Base-by-base conservation (phyloP, 495 filamentous ascomycete genomes). In the Aspergillus ostianus region DNA sequence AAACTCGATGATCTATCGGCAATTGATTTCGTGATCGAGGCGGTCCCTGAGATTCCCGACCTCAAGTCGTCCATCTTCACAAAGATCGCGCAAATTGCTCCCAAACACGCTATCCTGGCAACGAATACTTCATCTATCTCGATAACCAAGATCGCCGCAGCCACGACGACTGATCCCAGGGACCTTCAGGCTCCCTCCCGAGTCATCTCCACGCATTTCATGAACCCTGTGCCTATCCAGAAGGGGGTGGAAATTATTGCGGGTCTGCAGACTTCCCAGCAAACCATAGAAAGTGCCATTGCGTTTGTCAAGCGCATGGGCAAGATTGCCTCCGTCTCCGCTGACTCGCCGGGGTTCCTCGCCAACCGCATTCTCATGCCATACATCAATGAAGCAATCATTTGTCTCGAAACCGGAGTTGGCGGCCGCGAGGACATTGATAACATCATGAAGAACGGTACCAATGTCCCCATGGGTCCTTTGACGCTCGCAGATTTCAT, bases 331-430 rank as follows among this genome's bases (percentile, higher is more conserved):
- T 92, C 91, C 2, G 80, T 88, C 41, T 94, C 90, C 21, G 90
- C 88, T 48, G 94, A 99, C 71, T 85, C 90, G 0, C 94, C 94
- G 1, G 94, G 94, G 2, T 99, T 99, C 78, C 77, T 99, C 3
- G 95, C 94, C 17, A 99, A 99, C 67, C 82, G 94, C 12, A 98
- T 99, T 53, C 77, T 99, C 62, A 97, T 99, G 94, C 94, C 94
- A 0, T 99, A 99, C 71, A 96, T 99, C 77, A 99, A 99, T 72
- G 94, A 99, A 77, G 94, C 94, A 3, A 81, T 99, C 44, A 96
- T 97, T 59, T 99, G 94, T 74, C 79, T 99, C 7, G 94, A 99
- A 72, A 98, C 94, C 1, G 90, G 90, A 2, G 85, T 99, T 2
- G 94, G 95, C 17, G 78, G 79, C 56, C 87, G 88, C 56, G 91